Conservation (phyloP, 306 rosid genomes). For the Ormosia semicastrata region DNA sequence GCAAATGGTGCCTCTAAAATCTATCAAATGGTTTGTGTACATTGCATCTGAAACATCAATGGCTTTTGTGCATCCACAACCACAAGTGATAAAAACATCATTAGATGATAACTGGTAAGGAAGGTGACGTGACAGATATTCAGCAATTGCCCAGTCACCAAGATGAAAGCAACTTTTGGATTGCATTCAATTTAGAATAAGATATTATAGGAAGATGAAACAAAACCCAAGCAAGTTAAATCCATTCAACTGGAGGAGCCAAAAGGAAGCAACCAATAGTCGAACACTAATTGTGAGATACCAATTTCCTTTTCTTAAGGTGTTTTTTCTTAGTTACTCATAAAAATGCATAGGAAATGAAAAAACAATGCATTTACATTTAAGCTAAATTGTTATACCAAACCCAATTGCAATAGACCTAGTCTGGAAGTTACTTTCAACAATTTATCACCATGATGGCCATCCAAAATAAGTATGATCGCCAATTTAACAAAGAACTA, state of each 20-base stretch:
- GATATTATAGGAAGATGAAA: neutral
- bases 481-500: too few relatives aligned
- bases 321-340: neutral
- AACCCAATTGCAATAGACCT: too few relatives aligned
- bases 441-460: too few relatives aligned
- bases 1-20: too few relatives aligned
- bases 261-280: neutral
- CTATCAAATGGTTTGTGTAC: too few relatives aligned
- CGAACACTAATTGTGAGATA: neutral
- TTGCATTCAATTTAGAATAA: neutral
- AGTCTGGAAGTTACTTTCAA: too few relatives aligned
- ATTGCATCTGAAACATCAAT: constrained; percentile 81
- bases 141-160: constrained; percentile 70
- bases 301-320: neutral
- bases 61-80: constrained; percentile 95
- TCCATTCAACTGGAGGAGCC: neutral
- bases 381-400: too few relatives aligned
- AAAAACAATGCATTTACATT: neutral
- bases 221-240: neutral
- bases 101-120: constrained; percentile 74
- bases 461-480: too few relatives aligned
- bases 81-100: constrained; percentile 89
- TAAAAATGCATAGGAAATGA: neutral
- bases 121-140: constrained; percentile 83
- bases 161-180: constrained; percentile 10